Conservation (phyloP, 257 asterid genomes). For the Coffea eugenioides region DNA sequence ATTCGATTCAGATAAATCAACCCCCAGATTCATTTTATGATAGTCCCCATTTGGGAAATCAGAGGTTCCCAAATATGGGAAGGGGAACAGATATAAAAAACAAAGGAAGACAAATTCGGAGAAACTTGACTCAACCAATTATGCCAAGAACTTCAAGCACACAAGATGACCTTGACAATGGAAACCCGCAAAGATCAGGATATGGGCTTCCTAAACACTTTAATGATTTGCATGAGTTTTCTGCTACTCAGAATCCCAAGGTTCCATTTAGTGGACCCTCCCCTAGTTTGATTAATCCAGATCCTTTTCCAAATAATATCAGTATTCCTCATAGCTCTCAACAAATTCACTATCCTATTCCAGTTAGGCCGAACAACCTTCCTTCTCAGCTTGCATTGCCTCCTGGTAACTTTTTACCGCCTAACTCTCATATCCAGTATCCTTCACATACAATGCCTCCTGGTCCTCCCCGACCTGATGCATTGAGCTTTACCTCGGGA, state of each 20-base stretch:
- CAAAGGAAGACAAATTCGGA: constrained; percentile 62
- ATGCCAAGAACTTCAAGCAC: constrained; percentile 50
- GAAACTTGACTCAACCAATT: constrained; percentile 49
- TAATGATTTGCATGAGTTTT: constrained; percentile 50
- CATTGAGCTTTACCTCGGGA: constrained; percentile 30
- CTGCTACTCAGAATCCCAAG: constrained; percentile 41
- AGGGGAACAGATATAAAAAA: constrained; percentile 65
- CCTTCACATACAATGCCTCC: constrained; percentile 23
- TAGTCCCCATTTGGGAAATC: constrained; percentile 49
- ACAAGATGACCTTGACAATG: constrained; percentile 52
- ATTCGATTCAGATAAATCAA: constrained; percentile 47
- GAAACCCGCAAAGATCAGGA: constrained; percentile 45
- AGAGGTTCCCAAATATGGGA: constrained; percentile 60
- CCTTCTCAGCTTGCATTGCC: constrained; percentile 41
- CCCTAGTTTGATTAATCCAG: constrained; percentile 30
- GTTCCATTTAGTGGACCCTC: constrained; percentile 43
- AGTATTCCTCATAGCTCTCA: constrained; percentile 47
- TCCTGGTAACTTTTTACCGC: constrained; percentile 35
- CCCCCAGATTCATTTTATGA: constrained; percentile 47
- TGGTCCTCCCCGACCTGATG: constrained; percentile 33
- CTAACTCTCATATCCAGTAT: constrained; percentile 23
- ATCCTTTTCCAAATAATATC: constrained; percentile 40
- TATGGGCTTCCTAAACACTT: constrained; percentile 58
- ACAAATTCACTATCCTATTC: constrained; percentile 49
- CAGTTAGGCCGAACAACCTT: constrained; percentile 43